Evolutionary conservation across 345 rosid genomes (phyloP).

Genomic region (Streptanthus diversifolius): DNA sequence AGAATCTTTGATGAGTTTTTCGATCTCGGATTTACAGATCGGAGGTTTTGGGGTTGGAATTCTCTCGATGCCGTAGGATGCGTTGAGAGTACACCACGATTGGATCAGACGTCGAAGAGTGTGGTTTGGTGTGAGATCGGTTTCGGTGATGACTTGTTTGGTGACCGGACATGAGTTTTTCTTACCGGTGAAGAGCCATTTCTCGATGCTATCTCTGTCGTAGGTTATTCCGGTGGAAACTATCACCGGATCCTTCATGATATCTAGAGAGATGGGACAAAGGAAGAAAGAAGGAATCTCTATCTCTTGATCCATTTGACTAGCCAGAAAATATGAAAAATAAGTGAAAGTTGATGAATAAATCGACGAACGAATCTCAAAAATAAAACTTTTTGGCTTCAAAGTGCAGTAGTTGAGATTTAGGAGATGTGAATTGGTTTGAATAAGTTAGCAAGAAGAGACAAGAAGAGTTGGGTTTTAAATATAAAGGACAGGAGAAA

Average conservation of each 20-base stretch:
- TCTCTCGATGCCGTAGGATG: slow-evolving; percentile 71
- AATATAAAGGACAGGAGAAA: slow-evolving; percentile 30
- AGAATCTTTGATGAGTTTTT: slow-evolving; percentile 53
- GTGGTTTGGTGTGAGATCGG: slow-evolving; percentile 83
- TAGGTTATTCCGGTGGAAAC: slow-evolving; percentile 72
- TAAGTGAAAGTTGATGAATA: neutral
- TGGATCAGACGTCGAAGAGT: slow-evolving; percentile 84
- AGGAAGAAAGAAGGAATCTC: slow-evolving; percentile 61
- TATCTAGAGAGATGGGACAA: slow-evolving; percentile 72
- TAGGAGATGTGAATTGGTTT: slow-evolving; percentile 40
- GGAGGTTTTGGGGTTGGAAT: slow-evolving; percentile 92
- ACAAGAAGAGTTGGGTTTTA: slow-evolving; percentile 26
- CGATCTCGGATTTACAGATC: slow-evolving; percentile 50
- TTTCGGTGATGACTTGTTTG: slow-evolving; percentile 51
- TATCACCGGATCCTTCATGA: slow-evolving; percentile 79
- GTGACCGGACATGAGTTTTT: slow-evolving; percentile 68
- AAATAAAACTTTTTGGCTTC: neutral
- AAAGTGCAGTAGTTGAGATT: slow-evolving; percentile 27
- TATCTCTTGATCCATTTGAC: slow-evolving; percentile 55
- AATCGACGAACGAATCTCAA: neutral
- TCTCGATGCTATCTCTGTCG: slow-evolving; percentile 65
- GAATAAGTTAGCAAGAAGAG: slow-evolving; percentile 32
- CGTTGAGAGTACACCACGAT: slow-evolving; percentile 92
- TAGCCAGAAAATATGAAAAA: neutral
- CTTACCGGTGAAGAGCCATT: slow-evolving; percentile 58